A percentile compares a stretch with the other conserved stretches of the same genome.
phyloP scores from a whole-genome alignment of 2,329 filamentous ascomycete genomes.

The Fusarium brachygibbosum region DNA sequence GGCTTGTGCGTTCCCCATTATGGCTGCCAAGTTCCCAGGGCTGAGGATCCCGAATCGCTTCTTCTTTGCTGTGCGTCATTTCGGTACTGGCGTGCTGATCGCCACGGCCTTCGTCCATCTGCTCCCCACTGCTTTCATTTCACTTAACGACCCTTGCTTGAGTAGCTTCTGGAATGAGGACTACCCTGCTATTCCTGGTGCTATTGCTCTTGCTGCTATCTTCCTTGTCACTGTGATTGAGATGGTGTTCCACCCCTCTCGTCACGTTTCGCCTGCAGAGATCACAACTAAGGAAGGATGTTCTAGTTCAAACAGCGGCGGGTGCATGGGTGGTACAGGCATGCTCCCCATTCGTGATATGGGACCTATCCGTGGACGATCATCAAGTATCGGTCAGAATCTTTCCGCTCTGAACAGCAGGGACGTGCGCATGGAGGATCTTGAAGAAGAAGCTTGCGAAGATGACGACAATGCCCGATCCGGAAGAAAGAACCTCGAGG shows the following conservation, averaged over 20 bases:
- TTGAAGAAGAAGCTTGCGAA: constrained; percentile 30
- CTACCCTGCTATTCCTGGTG: constrained; percentile 83
- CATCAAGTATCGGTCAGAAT: constrained; percentile 53
- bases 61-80: constrained; percentile 74
- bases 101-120: constrained; percentile 86
- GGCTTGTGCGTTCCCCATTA: constrained; percentile 66
- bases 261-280: constrained; percentile 48
- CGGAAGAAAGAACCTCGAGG: constrained; percentile 41
- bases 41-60: constrained; percentile 67
- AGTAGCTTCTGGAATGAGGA: constrained; percentile 80
- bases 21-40: constrained; percentile 65
- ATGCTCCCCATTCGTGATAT: constrained; percentile 53
- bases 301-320: constrained; percentile 29
- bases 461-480: constrained; percentile 31
- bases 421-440: constrained; percentile 29
- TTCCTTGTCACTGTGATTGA: constrained; percentile 86
- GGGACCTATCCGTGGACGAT: constrained; percentile 53
- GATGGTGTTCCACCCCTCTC: constrained; percentile 70
- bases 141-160: constrained; percentile 75
- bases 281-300: not conserved
- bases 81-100: constrained; percentile 81
- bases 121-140: constrained; percentile 74
- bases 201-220: constrained; percentile 83
- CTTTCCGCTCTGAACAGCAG: constrained; percentile 51
- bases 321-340: constrained; percentile 46